phyloP scores from a whole-genome alignment of 164 flowering plant species.

The Magnolia sinica region DNA sequence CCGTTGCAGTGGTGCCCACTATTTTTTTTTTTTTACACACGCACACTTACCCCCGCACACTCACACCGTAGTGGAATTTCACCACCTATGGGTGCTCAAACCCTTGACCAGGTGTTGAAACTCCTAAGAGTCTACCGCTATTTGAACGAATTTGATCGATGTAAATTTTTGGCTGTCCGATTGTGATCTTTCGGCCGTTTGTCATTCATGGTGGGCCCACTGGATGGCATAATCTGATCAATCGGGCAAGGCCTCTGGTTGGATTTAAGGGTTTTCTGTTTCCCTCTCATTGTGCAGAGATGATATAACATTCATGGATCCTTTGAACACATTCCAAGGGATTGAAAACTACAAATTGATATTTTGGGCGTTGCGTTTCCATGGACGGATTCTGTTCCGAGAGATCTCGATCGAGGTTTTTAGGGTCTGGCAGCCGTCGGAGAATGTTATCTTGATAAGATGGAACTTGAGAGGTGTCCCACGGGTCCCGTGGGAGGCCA shows the following conservation, averaged over 20 bases:
- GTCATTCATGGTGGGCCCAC: neutral
- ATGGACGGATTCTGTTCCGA: constrained; percentile 67
- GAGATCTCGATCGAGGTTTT: constrained; percentile 67
- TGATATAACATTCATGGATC: constrained; percentile 77
- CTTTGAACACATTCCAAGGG: constrained; percentile 81
- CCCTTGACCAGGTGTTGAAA: too few relatives aligned
- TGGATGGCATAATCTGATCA: neutral
- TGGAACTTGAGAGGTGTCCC: constrained; percentile 88
- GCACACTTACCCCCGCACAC: too few relatives aligned
- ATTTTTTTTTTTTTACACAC: too few relatives aligned
- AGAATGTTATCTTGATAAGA: constrained; percentile 71
- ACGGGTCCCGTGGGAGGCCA: constrained; percentile 94
- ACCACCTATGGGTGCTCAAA: too few relatives aligned
- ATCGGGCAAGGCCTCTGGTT: neutral
- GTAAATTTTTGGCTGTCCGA: neutral
- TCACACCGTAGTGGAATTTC: too few relatives aligned
- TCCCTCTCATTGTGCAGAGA: constrained; percentile 46
- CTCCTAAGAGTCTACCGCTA: too few relatives aligned
- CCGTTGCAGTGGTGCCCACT: too few relatives aligned
- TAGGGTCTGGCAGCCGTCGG: constrained; percentile 83
- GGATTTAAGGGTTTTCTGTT: constrained; percentile 2
- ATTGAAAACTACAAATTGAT: constrained; percentile 82
- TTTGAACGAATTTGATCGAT: neutral
- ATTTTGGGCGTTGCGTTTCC: constrained; percentile 86
- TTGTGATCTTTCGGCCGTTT: neutral